These are phyloP conservation scores for Cryptococcus floricola DNA, from an alignment of 1,284 basidiomycete species.

Conservation along the genomic window DNA sequence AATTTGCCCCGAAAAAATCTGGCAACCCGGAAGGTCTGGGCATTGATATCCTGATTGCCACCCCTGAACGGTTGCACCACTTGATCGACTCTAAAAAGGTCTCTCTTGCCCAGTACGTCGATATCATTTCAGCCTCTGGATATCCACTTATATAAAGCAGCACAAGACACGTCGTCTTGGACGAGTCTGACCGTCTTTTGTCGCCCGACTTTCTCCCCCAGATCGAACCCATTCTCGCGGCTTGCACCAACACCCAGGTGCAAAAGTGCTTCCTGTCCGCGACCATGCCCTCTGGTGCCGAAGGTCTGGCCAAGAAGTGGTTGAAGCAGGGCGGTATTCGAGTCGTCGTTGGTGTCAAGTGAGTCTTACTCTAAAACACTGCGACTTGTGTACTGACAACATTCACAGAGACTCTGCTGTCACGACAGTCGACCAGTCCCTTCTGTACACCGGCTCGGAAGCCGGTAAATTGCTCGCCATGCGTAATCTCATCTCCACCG, in stretches of 20 bases:
- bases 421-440: slow-evolving; percentile 72
- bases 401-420: slow-evolving; percentile 71
- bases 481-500: slow-evolving; percentile 69
- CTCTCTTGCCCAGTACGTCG: slow-evolving; percentile 65
- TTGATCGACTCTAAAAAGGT: slow-evolving; percentile 66
- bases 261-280: slow-evolving; percentile 93
- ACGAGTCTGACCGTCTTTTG: slow-evolving; percentile 87
- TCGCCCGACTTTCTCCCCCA: slow-evolving; percentile 85
- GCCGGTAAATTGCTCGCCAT: slow-evolving; percentile 86
- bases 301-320: slow-evolving; percentile 81
- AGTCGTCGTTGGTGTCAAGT: slow-evolving; percentile 93
- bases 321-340: slow-evolving; percentile 72
- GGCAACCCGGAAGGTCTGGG: slow-evolving; percentile 20
- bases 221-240: slow-evolving; percentile 78
- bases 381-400: neutral
- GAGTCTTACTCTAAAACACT: slow-evolving; percentile 33
- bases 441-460: slow-evolving; percentile 89
- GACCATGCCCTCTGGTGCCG: slow-evolving; percentile 82
- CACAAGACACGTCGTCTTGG: slow-evolving; percentile 76
- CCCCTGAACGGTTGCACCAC: slow-evolving; percentile 48
- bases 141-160: slow-evolving; percentile 47
- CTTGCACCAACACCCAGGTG: slow-evolving; percentile 67
- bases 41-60: slow-evolving; percentile 48
- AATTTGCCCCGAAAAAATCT: slow-evolving; percentile 15
- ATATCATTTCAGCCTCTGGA: neutral